These are phyloP conservation scores for Mucor mucedo DNA, from an alignment of 371 early-diverging fungal genomes.

Conservation along the genomic window DNA sequence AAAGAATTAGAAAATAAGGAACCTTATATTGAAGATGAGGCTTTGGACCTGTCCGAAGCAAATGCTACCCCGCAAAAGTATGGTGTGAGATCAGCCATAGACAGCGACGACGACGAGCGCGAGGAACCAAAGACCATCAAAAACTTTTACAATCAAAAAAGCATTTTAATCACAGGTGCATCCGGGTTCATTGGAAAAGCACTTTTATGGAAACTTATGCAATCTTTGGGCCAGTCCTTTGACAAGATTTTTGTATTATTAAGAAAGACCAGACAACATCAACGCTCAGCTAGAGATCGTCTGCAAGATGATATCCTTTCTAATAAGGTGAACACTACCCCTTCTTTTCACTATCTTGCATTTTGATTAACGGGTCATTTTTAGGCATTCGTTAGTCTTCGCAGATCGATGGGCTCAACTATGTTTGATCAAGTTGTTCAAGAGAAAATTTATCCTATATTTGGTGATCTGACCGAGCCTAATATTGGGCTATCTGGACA, in stretches of 20 bases:
- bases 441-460: slow-evolving; percentile 59
- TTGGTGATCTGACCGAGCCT: slow-evolving; percentile 56
- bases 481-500: slow-evolving; percentile 53
- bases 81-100: slow-evolving; percentile 2
- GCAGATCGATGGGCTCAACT: slow-evolving; percentile 44
- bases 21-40: slow-evolving; percentile 19
- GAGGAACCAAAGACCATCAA: slow-evolving; percentile 20
- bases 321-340: slow-evolving; percentile 38
- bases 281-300: slow-evolving; percentile 30
- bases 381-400: slow-evolving; percentile 50
- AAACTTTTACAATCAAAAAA: slow-evolving; percentile 41
- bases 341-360: background rate
- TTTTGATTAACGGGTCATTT: background rate
- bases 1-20: slow-evolving; percentile 45
- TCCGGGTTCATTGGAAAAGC: slow-evolving; percentile 72
- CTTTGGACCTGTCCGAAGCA: background rate
- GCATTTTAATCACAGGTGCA: slow-evolving; percentile 63
- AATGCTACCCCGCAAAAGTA: background rate
- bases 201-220: slow-evolving; percentile 58
- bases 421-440: slow-evolving; percentile 47
- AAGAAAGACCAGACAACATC: slow-evolving; percentile 31
- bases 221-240: slow-evolving; percentile 30
- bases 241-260: slow-evolving; percentile 46
- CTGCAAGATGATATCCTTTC: slow-evolving; percentile 49
- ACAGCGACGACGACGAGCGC: slow-evolving; percentile 15